Evolutionary conservation across 2,329 filamentous ascomycete species (phyloP), one percentile per base, ranked within the genome.

Genomic region (Calonectria hongkongensis): DNA sequence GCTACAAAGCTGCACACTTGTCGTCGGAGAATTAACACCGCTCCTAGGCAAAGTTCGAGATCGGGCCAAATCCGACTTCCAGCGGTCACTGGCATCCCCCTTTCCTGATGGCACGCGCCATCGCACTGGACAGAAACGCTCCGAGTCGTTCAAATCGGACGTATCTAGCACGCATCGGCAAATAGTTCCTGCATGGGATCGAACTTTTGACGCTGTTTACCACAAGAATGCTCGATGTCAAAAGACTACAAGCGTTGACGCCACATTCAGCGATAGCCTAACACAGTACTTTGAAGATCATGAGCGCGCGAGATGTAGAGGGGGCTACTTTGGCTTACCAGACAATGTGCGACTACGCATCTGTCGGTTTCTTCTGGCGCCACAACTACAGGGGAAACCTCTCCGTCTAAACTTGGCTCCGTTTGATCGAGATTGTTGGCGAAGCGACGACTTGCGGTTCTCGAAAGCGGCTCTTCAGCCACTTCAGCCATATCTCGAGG

Each of bases 121-220:
- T 12, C 15, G 13, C 2, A n/a, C 43, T 10, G n/a, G 21, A 12
- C 33, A 69, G 16, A n/a, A 60, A 6, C 33, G 25, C 12, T 28
- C 39, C 36, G 54, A 60, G 15, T 27, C 36, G 25, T 41, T 18
- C 12, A 27, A 41, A 60, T 41, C 36, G 4, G 36, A 28, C 15
- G 33, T 15, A 18, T 28, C 36, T 4, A 4, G 33, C 12, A 30
- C 13, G 1, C 74, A 73, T 27, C 72, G 73, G 16, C 58, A 54
- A 4, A 62, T 64, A 10, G 76, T 80, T 8, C 82, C 83, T 2
- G 74, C 83, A 0, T 85, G 84, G 84, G 81, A 85, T 58, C 81
- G 84, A 2, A 77, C 77, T 12, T 73, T 84, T n/a, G 84, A 85
- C 30, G 72, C 83, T 7, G 80, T 85, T n/a, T 84, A 81, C 48